Percentiles rank a stretch among this genome's conserved stretches.
Conservation (phyloP, 345 rosid species). For the Hibiscus tridactylites region DNA sequence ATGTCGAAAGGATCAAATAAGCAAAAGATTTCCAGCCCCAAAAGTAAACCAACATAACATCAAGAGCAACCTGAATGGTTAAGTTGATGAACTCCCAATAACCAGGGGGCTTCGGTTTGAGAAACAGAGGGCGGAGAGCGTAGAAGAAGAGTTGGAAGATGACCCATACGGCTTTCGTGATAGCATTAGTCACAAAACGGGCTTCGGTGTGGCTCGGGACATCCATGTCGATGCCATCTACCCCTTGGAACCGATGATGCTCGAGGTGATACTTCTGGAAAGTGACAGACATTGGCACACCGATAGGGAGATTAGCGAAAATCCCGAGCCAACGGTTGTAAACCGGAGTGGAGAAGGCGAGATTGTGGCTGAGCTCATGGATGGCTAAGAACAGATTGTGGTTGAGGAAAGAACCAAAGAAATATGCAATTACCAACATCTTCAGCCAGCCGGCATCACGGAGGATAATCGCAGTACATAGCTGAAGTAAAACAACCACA, state of each 20-base stretch:
- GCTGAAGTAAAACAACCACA: constrained; percentile 60
- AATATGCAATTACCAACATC: constrained; percentile 59
- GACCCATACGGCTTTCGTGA: constrained; percentile 71
- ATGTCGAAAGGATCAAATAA: constrained; percentile 75
- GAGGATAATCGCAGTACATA: constrained; percentile 55
- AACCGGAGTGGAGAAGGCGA: constrained; percentile 70
- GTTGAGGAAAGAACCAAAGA: constrained; percentile 79
- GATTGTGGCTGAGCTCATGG: constrained; percentile 90
- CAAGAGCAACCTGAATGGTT: constrained; percentile 45
- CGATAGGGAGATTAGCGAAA: constrained; percentile 79
- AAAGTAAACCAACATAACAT: constrained; percentile 39
- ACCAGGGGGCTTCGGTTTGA: constrained; percentile 85
- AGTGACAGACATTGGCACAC: constrained; percentile 85
- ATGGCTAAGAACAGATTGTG: constrained; percentile 90
- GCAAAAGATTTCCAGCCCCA: constrained; percentile 71
- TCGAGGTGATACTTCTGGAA: constrained; percentile 93
- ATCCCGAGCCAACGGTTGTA: constrained; percentile 86
- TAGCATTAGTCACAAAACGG: constrained; percentile 40
- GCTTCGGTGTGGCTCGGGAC: constrained; percentile 67
- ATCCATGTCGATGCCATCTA: constrained; percentile 80
- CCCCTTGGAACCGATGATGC: constrained; percentile 90
- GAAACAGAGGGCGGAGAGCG: constrained; percentile 67
- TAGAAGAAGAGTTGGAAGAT: constrained; percentile 80
- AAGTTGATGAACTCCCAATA: constrained; percentile 70
- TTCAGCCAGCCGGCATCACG: constrained; percentile 59